Evolutionary conservation across 2,329 filamentous ascomycete species (phyloP).

Genomic region (Cercospora sesami): DNA sequence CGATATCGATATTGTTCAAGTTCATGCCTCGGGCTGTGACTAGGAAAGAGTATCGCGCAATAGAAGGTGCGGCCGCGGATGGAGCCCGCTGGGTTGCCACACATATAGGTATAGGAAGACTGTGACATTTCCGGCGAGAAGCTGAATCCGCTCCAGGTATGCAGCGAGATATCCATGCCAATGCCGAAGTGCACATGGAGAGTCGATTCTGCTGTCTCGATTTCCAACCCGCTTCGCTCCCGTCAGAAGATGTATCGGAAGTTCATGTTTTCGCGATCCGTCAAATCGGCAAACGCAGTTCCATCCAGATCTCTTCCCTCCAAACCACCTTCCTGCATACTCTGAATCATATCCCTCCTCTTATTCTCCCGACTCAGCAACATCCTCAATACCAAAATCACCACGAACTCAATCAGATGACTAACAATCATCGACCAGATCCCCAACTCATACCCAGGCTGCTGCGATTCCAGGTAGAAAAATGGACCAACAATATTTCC

Average conservation of each 20-base stretch:
- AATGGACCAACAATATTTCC: conserved; percentile 64
- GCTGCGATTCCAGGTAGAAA: conserved; percentile 60
- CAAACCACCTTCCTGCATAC: conserved; percentile 47
- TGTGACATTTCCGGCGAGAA: background rate
- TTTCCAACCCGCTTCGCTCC: background rate
- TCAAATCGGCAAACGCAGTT: conserved; percentile 57
- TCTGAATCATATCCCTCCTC: conserved; percentile 52
- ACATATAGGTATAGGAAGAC: background rate
- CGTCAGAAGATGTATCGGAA: conserved; percentile 16
- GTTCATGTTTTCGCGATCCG: conserved; percentile 41
- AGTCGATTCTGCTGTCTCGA: background rate
- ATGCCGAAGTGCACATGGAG: background rate
- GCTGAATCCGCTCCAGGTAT: background rate
- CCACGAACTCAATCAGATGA: conserved; percentile 53
- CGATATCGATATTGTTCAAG: background rate
- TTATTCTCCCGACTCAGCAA: conserved; percentile 53
- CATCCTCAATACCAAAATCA: conserved; percentile 50
- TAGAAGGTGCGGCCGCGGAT: background rate
- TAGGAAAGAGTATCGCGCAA: background rate
- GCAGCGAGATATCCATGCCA: background rate
- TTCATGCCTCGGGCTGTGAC: background rate
- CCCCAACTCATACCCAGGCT: conserved; percentile 52
- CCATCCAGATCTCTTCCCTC: conserved; percentile 51
- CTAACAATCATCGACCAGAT: conserved; percentile 60
- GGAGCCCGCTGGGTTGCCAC: background rate